These are phyloP conservation scores for Botrytis sinoallii DNA, from an alignment of 2,329 filamentous ascomycete species.

Conservation along the genomic window DNA sequence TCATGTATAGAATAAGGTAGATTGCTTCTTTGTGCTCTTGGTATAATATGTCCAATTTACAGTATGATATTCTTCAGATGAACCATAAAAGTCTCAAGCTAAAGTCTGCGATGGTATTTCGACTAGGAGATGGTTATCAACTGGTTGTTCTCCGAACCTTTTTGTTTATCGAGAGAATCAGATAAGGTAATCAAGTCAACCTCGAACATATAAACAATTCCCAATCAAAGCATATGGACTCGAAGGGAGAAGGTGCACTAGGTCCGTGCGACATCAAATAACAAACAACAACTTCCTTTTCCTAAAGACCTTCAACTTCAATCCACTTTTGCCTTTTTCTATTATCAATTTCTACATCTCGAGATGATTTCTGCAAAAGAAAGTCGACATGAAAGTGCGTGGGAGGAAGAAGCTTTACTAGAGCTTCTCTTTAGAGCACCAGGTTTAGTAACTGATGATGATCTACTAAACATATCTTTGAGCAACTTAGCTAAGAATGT, in stretches of 20 bases:
- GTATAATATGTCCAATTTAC: not conserved
- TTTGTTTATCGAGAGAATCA: not conserved
- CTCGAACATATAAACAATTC: not conserved
- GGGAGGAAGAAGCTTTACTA: slow-evolving; percentile 1
- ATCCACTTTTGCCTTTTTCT: not conserved
- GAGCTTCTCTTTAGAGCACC: slow-evolving; percentile 18
- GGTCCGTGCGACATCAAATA: not conserved
- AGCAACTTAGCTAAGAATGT: slow-evolving; percentile 26
- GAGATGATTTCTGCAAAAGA: not conserved
- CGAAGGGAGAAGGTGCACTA: not conserved
- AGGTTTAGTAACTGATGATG: slow-evolving; percentile 20
- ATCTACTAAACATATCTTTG: slow-evolving; percentile 27
- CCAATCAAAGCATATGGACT: not conserved
- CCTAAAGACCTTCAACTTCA: not conserved
- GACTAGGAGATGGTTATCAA: not conserved
- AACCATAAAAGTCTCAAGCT: not conserved
- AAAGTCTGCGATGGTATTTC: not conserved
- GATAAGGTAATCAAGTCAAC: not conserved
- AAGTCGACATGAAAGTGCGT: not conserved
- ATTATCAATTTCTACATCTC: not conserved
- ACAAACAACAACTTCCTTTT: not conserved
- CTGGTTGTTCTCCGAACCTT: not conserved
- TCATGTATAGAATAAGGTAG: not conserved
- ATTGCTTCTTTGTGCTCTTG: not conserved
- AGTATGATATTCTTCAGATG: not conserved